These are phyloP conservation scores for Podaxis carcinomalis DNA, from an alignment of 768 basidiomycete species.

Conservation along the genomic window DNA sequence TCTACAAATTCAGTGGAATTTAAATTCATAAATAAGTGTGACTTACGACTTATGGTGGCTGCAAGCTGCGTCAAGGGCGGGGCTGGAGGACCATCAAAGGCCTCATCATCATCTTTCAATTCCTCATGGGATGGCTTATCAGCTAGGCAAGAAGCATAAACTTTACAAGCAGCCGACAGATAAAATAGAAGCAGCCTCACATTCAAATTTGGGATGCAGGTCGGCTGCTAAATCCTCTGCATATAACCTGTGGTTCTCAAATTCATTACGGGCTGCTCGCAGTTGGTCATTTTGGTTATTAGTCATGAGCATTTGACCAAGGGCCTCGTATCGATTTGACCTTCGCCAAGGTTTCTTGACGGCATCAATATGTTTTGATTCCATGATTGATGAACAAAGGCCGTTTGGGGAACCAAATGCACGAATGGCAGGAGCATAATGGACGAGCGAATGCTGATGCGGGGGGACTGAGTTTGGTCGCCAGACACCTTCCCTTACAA, in stretches of 20 bases:
- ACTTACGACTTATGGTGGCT: no score
- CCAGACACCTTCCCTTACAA: slow-evolving; percentile 16
- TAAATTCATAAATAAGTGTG: no score
- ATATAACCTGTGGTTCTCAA: not conserved
- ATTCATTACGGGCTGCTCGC: no score
- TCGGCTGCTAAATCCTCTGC: slow-evolving; percentile 1
- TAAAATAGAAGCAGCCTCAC: no score
- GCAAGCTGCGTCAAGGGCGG: no score
- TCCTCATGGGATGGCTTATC: no score
- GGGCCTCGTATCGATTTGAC: slow-evolving; percentile 25
- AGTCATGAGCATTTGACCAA: slow-evolving; percentile 32
- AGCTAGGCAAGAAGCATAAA: no score
- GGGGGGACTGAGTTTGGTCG: slow-evolving; percentile 17
- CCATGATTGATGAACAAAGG: slow-evolving; percentile 15
- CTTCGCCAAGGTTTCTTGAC: slow-evolving; percentile 31
- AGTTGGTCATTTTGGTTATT: slow-evolving; percentile 18
- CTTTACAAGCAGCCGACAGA: no score
- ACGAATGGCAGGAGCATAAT: slow-evolving; percentile 17
- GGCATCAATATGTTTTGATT: slow-evolving; percentile 27
- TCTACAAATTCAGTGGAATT: no score
- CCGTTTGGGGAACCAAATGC: slow-evolving; percentile 22
- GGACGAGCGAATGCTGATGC: slow-evolving; percentile 20
- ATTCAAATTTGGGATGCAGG: no score
- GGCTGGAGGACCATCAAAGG: no score
- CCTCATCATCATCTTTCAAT: no score